Evolutionary conservation across 1,284 basidiomycete genomes (phyloP), one percentile per base, ranked within the genome.

Genomic region (Ganoderma resinaceum): DNA sequence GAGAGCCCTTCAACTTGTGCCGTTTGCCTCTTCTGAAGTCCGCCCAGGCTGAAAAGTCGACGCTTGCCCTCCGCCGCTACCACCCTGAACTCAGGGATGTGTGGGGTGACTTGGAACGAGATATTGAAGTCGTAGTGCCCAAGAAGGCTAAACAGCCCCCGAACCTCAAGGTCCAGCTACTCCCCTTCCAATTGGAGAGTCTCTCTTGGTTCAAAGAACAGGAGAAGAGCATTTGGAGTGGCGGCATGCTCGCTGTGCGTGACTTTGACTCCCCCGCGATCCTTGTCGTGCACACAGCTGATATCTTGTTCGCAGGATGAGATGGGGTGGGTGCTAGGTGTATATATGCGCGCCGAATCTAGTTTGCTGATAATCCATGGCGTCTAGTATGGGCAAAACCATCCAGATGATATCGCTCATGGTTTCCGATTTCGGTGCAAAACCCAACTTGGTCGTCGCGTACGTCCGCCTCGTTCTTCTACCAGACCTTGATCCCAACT

Each of bases 201-300:
- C 83, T 99, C 67, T 90, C 87, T 78, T 99, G 98, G 98, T 97
- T 99, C 94, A 89, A 91, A 72, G 87, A 95, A 76, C 98, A 99
- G 82, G 98, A 99, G 81, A 83, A 91, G 68, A 88, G 94, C 3
- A 81, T 89, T 7, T 99, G 97, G 95, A 85, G 85, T 61, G 97
- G 98, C 53, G 98, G 97, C 14, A 92, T 99, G 88, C 85, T 99
- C 64, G 96, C 97, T 40, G 95, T 93, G 79, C 75, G 90, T 83
- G 18, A 65, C 38, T 52, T 58, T 57, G 20, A 4, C 49, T 65
- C 63, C 16, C 66, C 20, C 33, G 20, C 66, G 43, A 58, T 35
- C 38, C 4, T 6, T 33, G 23, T 62, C 43, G 40, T 52, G 38
- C 20, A 42, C 40, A 42, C 3, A 53, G 1, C 29, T 35, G 42